Base-by-base conservation (phyloP, 2,329 filamentous ascomycete genomes). In the Cladophialophora bantiana region DNA sequence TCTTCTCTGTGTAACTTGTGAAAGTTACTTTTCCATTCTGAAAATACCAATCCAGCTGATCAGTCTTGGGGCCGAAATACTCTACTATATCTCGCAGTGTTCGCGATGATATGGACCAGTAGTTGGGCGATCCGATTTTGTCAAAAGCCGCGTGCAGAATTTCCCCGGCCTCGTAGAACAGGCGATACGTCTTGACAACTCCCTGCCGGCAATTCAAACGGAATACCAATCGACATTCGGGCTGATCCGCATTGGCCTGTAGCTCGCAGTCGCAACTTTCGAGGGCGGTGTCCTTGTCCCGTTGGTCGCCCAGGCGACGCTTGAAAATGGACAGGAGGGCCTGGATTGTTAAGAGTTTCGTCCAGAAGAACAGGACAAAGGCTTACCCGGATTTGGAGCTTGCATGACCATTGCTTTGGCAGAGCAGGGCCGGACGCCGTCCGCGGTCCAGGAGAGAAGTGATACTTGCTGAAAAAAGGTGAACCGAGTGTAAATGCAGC, bases 141-240 rank as follows among this genome's bases (percentile, higher is more conserved):
- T 89, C 86, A 75, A 90, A 90, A 0, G 88, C 78, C 1, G 88
- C 88, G 75, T 89, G 87, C 77, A 89, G 86, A 45, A 88, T 82
- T 63, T 87, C 83, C 9, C 83, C 83, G 15, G 86, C 80, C 74
- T 90, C 88, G 71, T 89, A 90, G 0, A 85, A 89, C 64, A 90
- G 78, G 68, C 85, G 87, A 75, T 88, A 89, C 2, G 85, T 89
- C 75, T 89, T 89, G 36, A 87, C 85, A 55, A 89, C 85, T 4
- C 87, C 85, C 71, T 88, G 84, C 61, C 84, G 86, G 76, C 86
- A 89, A 15, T 88, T 80, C 83, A 89, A 86, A 72, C 84, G 85
- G 50, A 89, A 81, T 36, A 88, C 82, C 58, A 90, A 79, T 32
- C 87, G 83, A 73, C 88, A 89, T 77, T 88, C 83, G 18, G 83